phyloP scores from a whole-genome alignment of 768 basidiomycete species.

The Leucocoprinus leucothites region DNA sequence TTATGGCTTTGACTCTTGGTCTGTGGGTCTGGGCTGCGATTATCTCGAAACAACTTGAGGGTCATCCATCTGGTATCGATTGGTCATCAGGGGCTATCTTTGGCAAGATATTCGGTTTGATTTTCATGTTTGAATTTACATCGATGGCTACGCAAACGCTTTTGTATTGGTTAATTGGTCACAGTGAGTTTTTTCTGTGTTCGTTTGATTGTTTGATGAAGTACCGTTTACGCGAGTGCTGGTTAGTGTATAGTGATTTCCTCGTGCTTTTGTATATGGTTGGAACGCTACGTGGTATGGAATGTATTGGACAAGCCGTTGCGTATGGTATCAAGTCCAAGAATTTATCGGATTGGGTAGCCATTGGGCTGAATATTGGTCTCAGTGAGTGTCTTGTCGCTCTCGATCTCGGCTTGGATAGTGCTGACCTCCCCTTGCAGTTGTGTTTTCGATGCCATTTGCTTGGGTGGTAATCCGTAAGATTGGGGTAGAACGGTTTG shows the following conservation, averaged over 20 bases:
- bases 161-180: conserved; percentile 29
- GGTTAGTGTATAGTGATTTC: conserved; percentile 30
- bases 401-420: background rate
- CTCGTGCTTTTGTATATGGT: conserved; percentile 31
- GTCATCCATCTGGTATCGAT: conserved; percentile 26
- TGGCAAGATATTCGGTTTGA: conserved; percentile 25
- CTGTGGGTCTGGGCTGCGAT: conserved; percentile 31
- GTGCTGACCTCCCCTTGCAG: conserved; percentile 8
- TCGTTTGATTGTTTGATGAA: background rate
- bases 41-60: conserved; percentile 28
- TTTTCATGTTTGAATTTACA: conserved; percentile 28
- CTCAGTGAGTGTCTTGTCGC: conserved; percentile 21
- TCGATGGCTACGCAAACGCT: conserved; percentile 31
- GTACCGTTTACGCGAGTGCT: background rate
- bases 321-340: conserved; percentile 31
- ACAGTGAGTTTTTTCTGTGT: conserved; percentile 18
- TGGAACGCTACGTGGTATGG: conserved; percentile 28
- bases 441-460: conserved; percentile 28
- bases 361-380: conserved; percentile 29
- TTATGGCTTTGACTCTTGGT: conserved; percentile 27
- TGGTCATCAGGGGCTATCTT: conserved; percentile 28
- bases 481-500: conserved; percentile 25
- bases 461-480: conserved; percentile 28
- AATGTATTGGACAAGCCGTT: conserved; percentile 30
- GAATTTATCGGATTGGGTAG: conserved; percentile 29